Conservation (phyloP, 2,329 filamentous ascomycete species). For the Fusarium sp. region DNA sequence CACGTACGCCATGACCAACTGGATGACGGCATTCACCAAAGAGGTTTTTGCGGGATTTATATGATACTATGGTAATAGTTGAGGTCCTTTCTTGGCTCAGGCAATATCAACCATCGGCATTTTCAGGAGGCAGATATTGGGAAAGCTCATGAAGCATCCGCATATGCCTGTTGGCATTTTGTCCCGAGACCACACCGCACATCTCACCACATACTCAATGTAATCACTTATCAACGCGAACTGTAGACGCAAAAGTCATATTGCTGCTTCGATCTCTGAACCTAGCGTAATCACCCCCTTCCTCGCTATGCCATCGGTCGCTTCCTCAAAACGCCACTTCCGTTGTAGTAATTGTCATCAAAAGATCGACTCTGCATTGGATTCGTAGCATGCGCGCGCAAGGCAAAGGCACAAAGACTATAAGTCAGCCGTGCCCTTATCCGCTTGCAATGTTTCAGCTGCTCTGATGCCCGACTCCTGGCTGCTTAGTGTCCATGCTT, state of each 20-base stretch:
- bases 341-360: slow-evolving; percentile 2
- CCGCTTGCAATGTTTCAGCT: slow-evolving; percentile 1
- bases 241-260: background rate
- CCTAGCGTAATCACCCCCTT: slow-evolving; percentile 10
- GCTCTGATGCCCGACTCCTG: background rate
- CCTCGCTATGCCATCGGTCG: background rate
- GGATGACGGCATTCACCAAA: background rate
- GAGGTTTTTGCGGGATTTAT: background rate
- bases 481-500: slow-evolving; percentile 16
- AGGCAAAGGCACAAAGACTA: background rate
- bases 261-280: slow-evolving; percentile 13
- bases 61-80: background rate
- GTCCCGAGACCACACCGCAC: background rate
- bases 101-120: background rate
- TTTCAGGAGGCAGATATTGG: background rate
- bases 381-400: slow-evolving; percentile 8
- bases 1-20: background rate
- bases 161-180: background rate
- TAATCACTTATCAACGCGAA: background rate
- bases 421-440: slow-evolving; percentile 2
- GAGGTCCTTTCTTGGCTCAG: background rate
- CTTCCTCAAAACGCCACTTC: background rate
- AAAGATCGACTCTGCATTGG: slow-evolving; percentile 16
- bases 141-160: background rate
- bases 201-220: background rate